Evolutionary conservation across 2,329 filamentous ascomycete species (phyloP).

Genomic region (Aspergillus brasiliensis): DNA sequence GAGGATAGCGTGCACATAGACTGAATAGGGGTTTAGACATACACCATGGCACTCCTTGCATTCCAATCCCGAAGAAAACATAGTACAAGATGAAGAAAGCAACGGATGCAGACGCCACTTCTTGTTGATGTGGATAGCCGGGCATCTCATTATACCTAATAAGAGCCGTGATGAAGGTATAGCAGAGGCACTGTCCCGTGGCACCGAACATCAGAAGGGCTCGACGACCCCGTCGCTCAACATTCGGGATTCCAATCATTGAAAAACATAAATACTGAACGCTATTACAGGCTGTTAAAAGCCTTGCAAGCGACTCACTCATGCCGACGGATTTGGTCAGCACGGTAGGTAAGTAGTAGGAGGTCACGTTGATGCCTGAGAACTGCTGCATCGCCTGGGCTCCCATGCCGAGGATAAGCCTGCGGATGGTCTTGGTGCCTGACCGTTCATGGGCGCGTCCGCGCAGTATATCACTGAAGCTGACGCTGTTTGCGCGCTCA

Average conservation of each 20-base stretch:
- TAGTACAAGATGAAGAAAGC: conserved; percentile 50
- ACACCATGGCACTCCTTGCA: conserved; percentile 42
- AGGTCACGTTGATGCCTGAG: conserved; percentile 41
- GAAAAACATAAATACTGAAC: conserved; percentile 51
- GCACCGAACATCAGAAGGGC: conserved; percentile 53
- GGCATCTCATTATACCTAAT: conserved; percentile 29
- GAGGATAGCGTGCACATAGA: background rate
- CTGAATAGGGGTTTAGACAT: background rate
- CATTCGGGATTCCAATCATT: conserved; percentile 46
- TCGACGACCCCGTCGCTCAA: conserved; percentile 53
- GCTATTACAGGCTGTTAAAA: conserved; percentile 50
- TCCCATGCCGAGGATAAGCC: conserved; percentile 50
- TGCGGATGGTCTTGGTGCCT: conserved; percentile 33
- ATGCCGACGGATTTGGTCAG: conserved; percentile 47
- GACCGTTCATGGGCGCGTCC: conserved; percentile 33
- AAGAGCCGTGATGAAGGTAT: conserved; percentile 51
- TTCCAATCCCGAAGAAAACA: conserved; percentile 42
- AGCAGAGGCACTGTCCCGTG: conserved; percentile 53
- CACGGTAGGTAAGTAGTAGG: conserved; percentile 45
- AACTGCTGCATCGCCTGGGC: conserved; percentile 43
- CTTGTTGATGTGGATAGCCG: conserved; percentile 38
- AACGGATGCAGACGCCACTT: conserved; percentile 51
- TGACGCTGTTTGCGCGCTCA: conserved; percentile 52
- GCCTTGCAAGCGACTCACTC: conserved; percentile 40
- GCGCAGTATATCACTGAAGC: conserved; percentile 53